A percentile compares a stretch with the other conserved stretches of the same genome.
Conservation (phyloP, 2,329 filamentous ascomycete species). For the Sclerotinia subarctica region DNA sequence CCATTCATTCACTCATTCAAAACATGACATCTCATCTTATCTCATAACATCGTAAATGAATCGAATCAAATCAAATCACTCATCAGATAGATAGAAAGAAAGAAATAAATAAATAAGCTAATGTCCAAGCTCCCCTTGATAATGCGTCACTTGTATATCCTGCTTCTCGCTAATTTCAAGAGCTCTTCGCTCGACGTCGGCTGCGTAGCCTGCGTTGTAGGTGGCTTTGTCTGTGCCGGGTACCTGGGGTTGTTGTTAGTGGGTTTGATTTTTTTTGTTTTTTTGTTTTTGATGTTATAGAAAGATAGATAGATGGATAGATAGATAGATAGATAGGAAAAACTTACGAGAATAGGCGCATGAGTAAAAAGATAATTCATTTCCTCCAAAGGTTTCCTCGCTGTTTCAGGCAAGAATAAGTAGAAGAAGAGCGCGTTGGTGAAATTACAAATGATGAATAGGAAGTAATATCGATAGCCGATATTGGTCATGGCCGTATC, state of each 20-base stretch:
- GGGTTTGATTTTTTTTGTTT: background rate
- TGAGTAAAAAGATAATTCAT: constrained; percentile 42
- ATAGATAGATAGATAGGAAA: background rate
- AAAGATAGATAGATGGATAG: too few relatives aligned
- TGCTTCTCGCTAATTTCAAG: constrained; percentile 55
- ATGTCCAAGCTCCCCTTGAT: background rate
- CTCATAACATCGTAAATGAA: background rate
- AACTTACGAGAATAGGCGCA: constrained; percentile 54
- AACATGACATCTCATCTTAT: background rate
- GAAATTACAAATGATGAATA: constrained; percentile 66
- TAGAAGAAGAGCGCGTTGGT: constrained; percentile 68
- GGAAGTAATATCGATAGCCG: constrained; percentile 49
- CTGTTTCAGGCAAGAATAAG: constrained; percentile 63
- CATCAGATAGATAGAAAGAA: too few relatives aligned
- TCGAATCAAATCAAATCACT: background rate
- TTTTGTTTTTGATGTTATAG: too few relatives aligned
- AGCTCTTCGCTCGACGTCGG: constrained; percentile 58
- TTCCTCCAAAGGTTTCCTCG: constrained; percentile 57
- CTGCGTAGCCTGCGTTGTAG: constrained; percentile 45
- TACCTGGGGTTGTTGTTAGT: constrained; percentile 36
- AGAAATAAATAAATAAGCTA: background rate
- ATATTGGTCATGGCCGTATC: constrained; percentile 51
- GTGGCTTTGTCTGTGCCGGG: constrained; percentile 53
- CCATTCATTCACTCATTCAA: too few relatives aligned
- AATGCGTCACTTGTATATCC: background rate